Evolutionary conservation across 2,329 filamentous ascomycete genomes (phyloP).

Genomic region (Penicillium verrucosum): DNA sequence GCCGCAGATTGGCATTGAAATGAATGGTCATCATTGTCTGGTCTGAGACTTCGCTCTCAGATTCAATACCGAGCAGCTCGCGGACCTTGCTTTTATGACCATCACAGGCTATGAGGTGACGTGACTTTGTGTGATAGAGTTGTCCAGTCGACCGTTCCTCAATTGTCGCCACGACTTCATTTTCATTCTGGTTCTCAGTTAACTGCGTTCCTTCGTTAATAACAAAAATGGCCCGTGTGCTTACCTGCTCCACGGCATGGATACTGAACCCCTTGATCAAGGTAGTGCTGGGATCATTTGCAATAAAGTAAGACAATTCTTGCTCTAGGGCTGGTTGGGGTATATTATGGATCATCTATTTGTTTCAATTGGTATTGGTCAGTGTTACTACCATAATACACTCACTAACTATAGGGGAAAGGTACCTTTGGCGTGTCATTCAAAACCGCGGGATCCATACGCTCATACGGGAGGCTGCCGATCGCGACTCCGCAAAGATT

Average conservation of each 20-base stretch:
- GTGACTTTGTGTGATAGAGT: constrained; percentile 28
- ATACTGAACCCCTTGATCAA: constrained; percentile 8
- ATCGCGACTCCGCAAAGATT: constrained; percentile 34
- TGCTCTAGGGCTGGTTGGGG: constrained; percentile 14
- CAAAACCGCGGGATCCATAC: constrained; percentile 27
- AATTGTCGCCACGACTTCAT: constrained; percentile 1
- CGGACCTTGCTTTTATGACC: constrained; percentile 34
- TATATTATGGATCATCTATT: constrained; percentile 14
- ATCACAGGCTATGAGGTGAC: constrained; percentile 38
- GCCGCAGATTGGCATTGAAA: constrained; percentile 46
- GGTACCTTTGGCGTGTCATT: constrained; percentile 34
- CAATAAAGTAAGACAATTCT: neutral
- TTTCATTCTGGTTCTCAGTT: neutral
- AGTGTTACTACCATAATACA: accelerated
- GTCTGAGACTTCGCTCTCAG: constrained; percentile 45
- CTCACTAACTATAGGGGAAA: neutral
- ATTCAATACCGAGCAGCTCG: constrained; percentile 33
- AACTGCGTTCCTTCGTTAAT: neutral
- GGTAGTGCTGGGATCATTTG: neutral
- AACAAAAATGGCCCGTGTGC: neutral
- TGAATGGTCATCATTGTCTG: constrained; percentile 50
- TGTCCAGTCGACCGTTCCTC: constrained; percentile 2
- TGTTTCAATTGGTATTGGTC: neutral
- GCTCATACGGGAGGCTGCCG: constrained; percentile 32
- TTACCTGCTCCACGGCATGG: constrained; percentile 3